phyloP scores from a whole-genome alignment of 805 yeast genomes.

The Kuraishia hungarica region DNA sequence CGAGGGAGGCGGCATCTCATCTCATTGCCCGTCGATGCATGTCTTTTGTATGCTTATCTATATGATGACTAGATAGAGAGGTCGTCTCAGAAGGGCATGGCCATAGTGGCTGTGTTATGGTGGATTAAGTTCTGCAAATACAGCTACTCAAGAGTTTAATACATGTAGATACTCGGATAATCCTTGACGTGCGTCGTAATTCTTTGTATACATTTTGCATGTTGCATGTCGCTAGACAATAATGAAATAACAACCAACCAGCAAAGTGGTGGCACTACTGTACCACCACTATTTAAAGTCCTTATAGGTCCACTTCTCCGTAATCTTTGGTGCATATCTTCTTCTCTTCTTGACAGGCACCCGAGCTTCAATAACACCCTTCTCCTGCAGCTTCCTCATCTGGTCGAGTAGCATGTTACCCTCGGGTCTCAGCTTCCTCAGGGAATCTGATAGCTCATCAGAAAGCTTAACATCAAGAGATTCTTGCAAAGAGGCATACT shows the following conservation, averaged over 20 bases:
- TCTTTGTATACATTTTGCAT: background rate
- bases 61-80: too few species aligned
- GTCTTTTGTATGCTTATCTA: too few species aligned
- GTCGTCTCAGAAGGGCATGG: too few species aligned
- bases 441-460: slow-evolving; percentile 79
- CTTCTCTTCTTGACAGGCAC: slow-evolving; percentile 57
- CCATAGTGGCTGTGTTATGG: too few species aligned
- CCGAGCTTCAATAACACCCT: slow-evolving; percentile 84
- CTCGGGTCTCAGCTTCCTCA: slow-evolving; percentile 82
- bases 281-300: slow-evolving; percentile 51
- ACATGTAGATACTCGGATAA: background rate
- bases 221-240: background rate
- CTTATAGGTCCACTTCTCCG: slow-evolving; percentile 92
- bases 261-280: slow-evolving; percentile 2
- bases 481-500: slow-evolving; percentile 30
- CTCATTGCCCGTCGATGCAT: too few species aligned
- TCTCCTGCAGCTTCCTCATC: slow-evolving; percentile 70
- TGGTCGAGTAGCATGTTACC: slow-evolving; percentile 81
- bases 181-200: background rate
- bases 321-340: slow-evolving; percentile 63
- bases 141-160: too few species aligned
- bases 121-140: too few species aligned
- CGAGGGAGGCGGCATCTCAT: too few species aligned
- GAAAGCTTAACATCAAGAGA: slow-evolving; percentile 75
- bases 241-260: background rate